Percentiles rank a stretch among this genome's conserved stretches.
These are phyloP conservation scores for Rhododendron ferrugineum DNA, from an alignment of 148 eudicot species.

Conservation along the genomic window DNA sequence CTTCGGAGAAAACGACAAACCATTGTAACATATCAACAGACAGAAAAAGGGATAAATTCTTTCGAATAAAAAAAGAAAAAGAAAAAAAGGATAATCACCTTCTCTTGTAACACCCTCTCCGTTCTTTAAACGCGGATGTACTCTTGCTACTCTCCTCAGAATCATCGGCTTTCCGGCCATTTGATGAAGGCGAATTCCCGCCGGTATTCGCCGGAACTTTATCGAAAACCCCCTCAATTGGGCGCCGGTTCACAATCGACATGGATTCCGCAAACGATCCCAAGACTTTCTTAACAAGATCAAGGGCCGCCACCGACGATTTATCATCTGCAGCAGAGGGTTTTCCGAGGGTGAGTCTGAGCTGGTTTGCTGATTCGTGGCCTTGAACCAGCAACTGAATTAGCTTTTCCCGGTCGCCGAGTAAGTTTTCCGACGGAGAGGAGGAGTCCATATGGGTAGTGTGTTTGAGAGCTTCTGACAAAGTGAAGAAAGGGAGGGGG, in stretches of 20 bases:
- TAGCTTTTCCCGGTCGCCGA: constrained; percentile 1
- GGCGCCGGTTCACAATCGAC: not conserved
- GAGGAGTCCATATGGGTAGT: constrained; percentile 6
- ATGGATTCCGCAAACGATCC: constrained; percentile 7
- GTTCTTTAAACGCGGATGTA: constrained; percentile 12
- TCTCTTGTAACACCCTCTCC: constrained; percentile 34
- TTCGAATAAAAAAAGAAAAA: too few relatives aligned
- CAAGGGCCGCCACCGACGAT: not conserved
- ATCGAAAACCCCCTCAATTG: not conserved
- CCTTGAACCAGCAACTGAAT: constrained; percentile 20
- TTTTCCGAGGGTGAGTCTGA: constrained; percentile 12
- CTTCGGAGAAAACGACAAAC: not conserved
- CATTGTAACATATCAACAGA: not conserved
- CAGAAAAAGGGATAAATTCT: too few relatives aligned
- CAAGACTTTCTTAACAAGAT: not conserved
- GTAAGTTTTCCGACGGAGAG: not conserved
- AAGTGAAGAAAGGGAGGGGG: not conserved
- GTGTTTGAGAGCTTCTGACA: not conserved
- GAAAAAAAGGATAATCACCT: constrained; percentile 12
- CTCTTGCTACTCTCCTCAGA: constrained; percentile 23
- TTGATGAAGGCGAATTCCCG: not conserved
- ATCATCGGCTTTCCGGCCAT: constrained; percentile 3
- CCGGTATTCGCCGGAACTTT: not conserved
- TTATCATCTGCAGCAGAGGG: not conserved
- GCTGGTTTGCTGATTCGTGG: constrained; percentile 17